Evolutionary conservation across 140 eudicot genomes (phyloP), one percentile per base, ranked within the genome.

Genomic region (Cichorium intybus): DNA sequence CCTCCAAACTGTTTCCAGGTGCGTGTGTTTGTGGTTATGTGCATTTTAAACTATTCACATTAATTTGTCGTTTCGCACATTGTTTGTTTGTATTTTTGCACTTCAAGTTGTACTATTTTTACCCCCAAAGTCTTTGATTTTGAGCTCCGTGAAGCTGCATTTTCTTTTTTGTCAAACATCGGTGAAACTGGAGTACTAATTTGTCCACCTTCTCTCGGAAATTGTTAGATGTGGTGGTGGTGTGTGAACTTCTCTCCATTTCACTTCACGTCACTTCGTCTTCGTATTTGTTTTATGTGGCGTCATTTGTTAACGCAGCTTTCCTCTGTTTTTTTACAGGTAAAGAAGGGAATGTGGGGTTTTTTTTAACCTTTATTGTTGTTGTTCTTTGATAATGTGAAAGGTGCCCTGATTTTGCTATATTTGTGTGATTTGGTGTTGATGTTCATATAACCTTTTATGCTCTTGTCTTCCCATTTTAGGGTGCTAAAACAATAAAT

Each of bases 51-150:
- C 51, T 14, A 59, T 60, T 61, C 60, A 22, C 62, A 56, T 73
- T 52, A 54, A 54, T 24, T 81, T 87, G 93, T 77, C 84, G 75
- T 80, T 77, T 75, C 66, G 23, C 49, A 43, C 80, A 53, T 23
- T 67, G 58, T 58, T 81, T 80, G 74, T 68, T 71, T 74, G 56
- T 76, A 56, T 48, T 60, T 46, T 41, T 24, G 34, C 56, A 21
- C 31, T 70, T 62, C 26, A 27, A 61, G 48, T 56, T 56, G 55
- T 63, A 54, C 71, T 43, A 28, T 21, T 43, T 39, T 35, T 22
- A 34, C 28, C 67, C 60, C 73, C 47, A 60, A 49, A 49, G 69
- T 74, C 74, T 20, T 61, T 16, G n/a, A 26, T 74, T 52, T 74
- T 74, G 79, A 74, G 79, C 63, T 58, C 74, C 79, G 79, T 74